Evolutionary conservation across 768 basidiomycete genomes (phyloP), one percentile per base, ranked within the genome.

Genomic region (Podaxis sp.): DNA sequence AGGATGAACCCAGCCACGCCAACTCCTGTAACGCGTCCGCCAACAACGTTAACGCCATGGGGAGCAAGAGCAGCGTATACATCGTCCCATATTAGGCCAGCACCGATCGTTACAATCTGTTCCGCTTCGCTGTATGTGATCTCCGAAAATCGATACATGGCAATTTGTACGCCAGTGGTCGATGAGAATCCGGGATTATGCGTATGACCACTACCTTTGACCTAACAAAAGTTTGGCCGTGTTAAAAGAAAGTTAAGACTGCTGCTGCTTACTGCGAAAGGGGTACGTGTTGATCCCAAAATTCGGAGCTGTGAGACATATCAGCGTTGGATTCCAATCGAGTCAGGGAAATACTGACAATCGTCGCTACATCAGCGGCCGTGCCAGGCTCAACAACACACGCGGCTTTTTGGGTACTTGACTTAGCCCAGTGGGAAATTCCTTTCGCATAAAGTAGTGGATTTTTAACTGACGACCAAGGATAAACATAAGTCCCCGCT

Each of bases 81-180:
- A 37, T 87, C 82, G 67, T 90, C 88, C 87, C 87, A 90, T 27
- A 85, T 75, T n/a, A 84, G 67, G 4, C 82, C 82, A 4, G 80
- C 66, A 0, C 81, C 82, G 27, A 83, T 64, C 0, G 68, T 73
- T 1, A 71, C 82, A 0, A 79, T 85, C 58, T 79, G 73, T 0
- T 76, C 65, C 0, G 65, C 58, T 1, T 69, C 61, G 50, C 84
- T 69, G 57, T 84, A 85, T 1, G 57, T 72, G 22, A 84, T 77
- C 17, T 79, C 64, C 3, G 75, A 74, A 67, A 87, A 85, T 1
- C 76, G 72, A 41, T 63, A 69, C 83, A 88, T 81, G 7, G 82
- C 72, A 7, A 89, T 87, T 13, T 84, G 85, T 12, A 89, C 79
- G 36, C 86, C 87, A 0, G 69, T 64, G 0, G 87, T 88, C 0